Conservation (phyloP, 768 basidiomycete genomes). For the Omphalotus guepiniiformis region DNA sequence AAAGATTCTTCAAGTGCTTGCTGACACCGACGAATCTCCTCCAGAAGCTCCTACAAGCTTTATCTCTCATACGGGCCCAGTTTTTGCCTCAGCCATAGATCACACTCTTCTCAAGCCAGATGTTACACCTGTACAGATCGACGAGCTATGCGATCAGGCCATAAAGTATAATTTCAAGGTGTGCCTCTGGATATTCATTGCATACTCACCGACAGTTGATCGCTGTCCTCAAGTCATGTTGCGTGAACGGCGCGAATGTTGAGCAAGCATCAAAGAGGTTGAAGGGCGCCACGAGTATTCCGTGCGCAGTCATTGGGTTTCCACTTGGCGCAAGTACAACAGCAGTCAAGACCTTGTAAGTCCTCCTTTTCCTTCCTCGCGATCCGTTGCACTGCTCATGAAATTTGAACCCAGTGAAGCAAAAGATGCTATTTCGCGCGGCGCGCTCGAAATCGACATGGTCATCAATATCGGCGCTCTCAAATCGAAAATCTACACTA, state of each 20-base stretch:
- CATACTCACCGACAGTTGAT: background rate
- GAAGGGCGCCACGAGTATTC: constrained; percentile 30
- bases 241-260: constrained; percentile 44
- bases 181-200: background rate
- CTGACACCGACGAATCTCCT: constrained; percentile 5
- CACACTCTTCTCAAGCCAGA: constrained; percentile 50
- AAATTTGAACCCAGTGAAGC: constrained; percentile 34
- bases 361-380: constrained; percentile 4
- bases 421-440: constrained; percentile 38
- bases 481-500: constrained; percentile 31
- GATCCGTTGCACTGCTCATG: background rate
- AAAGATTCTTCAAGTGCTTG: constrained; percentile 24
- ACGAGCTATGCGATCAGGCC: constrained; percentile 44
- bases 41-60: background rate
- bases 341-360: constrained; percentile 41
- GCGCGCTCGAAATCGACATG: constrained; percentile 49
- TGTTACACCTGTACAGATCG: constrained; percentile 40
- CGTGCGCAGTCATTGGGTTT: constrained; percentile 49
- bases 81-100: constrained; percentile 38
- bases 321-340: constrained; percentile 45
- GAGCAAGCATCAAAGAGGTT: constrained; percentile 37
- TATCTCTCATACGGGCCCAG: constrained; percentile 14
- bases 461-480: constrained; percentile 47
- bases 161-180: constrained; percentile 47
- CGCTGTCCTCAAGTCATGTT: constrained; percentile 40